phyloP scores from a whole-genome alignment of 73 alveolate genomes.

The Tetrahymena thermophila region DNA sequence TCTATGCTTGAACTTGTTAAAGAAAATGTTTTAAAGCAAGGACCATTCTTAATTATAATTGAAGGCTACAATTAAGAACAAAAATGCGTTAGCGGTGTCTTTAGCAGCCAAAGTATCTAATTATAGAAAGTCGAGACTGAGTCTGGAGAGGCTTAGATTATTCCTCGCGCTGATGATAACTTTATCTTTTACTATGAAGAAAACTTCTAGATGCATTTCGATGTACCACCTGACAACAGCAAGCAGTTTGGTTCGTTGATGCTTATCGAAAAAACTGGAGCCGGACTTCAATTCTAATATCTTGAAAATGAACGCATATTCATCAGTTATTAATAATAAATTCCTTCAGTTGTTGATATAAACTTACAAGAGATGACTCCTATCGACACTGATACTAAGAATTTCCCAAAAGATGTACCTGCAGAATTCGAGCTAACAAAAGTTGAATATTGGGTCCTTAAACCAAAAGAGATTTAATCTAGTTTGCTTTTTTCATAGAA shows the following conservation, averaged over 20 bases:
- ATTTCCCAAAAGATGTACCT: background rate
- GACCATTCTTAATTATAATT: background rate
- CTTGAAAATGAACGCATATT: background rate
- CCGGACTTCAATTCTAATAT: background rate
- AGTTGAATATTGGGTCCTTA: background rate
- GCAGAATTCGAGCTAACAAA: background rate
- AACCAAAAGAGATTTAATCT: background rate
- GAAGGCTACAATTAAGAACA: background rate
- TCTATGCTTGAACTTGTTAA: background rate
- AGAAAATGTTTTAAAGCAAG: background rate
- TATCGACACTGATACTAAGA: background rate
- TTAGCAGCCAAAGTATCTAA: background rate
- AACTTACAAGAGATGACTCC: background rate
- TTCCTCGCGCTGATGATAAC: conserved; percentile 3
- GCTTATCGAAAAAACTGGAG: background rate
- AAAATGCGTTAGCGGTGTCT: background rate
- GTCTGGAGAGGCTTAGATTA: background rate
- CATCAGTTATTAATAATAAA: background rate
- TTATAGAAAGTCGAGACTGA: background rate
- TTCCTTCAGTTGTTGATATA: background rate
- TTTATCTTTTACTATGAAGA: background rate
- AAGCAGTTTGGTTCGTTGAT: background rate
- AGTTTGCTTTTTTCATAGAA: background rate
- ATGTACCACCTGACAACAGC: background rate
- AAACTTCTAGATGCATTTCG: background rate